Conservation (phyloP, 176 grass and related monocot species). For the Metroxylon sagu region DNA sequence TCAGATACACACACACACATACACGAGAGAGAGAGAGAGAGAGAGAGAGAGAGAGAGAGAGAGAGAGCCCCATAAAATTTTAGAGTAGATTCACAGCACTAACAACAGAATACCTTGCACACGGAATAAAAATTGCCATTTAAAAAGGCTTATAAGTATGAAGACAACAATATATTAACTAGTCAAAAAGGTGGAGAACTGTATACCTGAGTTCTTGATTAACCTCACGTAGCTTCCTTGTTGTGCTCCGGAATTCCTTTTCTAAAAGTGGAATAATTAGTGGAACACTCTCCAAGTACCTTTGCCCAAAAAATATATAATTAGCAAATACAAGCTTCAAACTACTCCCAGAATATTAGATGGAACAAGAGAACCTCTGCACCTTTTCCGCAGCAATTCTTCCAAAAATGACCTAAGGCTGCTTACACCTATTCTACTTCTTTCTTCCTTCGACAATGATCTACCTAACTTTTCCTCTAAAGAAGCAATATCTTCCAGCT, state of each 20-base stretch:
- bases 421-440: conserved; percentile 63
- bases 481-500: conserved; percentile 65
- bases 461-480: conserved; percentile 84
- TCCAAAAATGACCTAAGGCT: conserved; percentile 82
- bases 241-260: conserved; percentile 50
- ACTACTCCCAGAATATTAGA: background rate
- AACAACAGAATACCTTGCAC: too few relatives aligned
- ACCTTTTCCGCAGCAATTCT: conserved; percentile 81
- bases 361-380: conserved; percentile 12
- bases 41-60: too few relatives aligned
- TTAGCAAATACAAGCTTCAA: too few relatives aligned
- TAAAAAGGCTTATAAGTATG: too few relatives aligned
- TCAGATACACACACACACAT: too few relatives aligned
- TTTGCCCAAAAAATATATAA: conserved; percentile 3
- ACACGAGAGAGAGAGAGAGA: too few relatives aligned
- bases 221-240: conserved; percentile 53
- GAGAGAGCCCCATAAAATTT: too few relatives aligned
- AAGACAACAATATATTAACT: too few relatives aligned
- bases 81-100: too few relatives aligned
- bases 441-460: conserved; percentile 62
- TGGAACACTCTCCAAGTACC: conserved; percentile 83
- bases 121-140: too few relatives aligned
- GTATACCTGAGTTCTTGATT: conserved; percentile 67
- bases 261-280: conserved; percentile 86
- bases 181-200: conserved; percentile 5